Conservation (phyloP, 2,329 filamentous ascomycete genomes). For the Aspergillus brasiliensis region DNA sequence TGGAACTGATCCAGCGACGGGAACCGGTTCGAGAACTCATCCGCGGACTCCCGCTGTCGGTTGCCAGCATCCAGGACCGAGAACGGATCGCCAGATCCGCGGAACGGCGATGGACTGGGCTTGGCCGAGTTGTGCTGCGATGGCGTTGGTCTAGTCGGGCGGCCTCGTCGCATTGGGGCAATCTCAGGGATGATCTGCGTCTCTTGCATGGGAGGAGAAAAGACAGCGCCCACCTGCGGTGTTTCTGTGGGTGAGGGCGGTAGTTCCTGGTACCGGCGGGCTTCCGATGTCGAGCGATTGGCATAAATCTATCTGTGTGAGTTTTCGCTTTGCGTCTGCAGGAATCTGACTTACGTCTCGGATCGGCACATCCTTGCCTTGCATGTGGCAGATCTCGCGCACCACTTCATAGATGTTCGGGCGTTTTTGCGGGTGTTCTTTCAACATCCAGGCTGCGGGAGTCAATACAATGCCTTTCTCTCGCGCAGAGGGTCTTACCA, state of each 20-base stretch:
- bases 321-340: neutral
- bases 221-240: constrained; percentile 75
- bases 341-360: constrained; percentile 69
- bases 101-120: constrained; percentile 68
- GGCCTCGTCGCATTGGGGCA: constrained; percentile 87
- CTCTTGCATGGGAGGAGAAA: constrained; percentile 71
- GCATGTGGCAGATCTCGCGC: constrained; percentile 83
- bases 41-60: constrained; percentile 55
- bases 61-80: constrained; percentile 76
- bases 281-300: constrained; percentile 64
- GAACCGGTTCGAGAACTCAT: constrained; percentile 83
- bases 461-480: constrained; percentile 22
- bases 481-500: constrained; percentile 56
- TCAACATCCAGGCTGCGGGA: constrained; percentile 73
- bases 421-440: constrained; percentile 74
- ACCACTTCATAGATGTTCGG: constrained; percentile 96
- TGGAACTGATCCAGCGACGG: constrained; percentile 93
- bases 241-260: constrained; percentile 58
- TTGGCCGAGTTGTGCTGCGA: constrained; percentile 54
- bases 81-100: constrained; percentile 80
- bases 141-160: constrained; percentile 59
- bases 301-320: constrained; percentile 65
- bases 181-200: constrained; percentile 81
- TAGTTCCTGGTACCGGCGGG: constrained; percentile 61
- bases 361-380: constrained; percentile 81